Evolutionary conservation across 1,284 basidiomycete species (phyloP).

Genomic region (Cutaneotrichosporon curvatum): DNA sequence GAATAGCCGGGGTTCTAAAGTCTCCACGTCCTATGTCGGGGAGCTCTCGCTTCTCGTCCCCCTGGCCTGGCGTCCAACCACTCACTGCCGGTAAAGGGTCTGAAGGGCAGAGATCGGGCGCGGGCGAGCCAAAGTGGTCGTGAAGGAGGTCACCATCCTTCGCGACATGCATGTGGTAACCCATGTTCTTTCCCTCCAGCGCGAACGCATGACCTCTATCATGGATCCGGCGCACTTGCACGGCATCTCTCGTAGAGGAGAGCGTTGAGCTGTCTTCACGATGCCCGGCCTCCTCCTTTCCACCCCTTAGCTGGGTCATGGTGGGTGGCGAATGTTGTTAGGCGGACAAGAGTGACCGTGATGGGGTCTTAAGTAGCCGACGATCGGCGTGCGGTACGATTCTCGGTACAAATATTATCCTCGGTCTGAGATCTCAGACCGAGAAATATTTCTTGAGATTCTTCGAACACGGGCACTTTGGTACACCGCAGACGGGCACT

Average conservation of each 20-base stretch:
- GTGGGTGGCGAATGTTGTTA: not conserved
- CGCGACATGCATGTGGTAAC: constrained; percentile 7
- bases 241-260: not conserved
- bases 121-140: constrained; percentile 20
- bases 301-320: not conserved
- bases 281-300: not conserved
- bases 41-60: constrained; percentile 18
- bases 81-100: not conserved
- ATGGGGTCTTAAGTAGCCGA: too few species aligned
- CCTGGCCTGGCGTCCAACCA: not conserved
- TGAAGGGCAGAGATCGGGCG: not conserved
- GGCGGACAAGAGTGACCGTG: not conserved
- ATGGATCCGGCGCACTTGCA: not conserved
- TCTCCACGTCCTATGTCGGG: constrained; percentile 29
- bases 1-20: constrained; percentile 26
- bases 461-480: too few species aligned
- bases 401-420: too few species aligned
- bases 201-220: constrained; percentile 1
- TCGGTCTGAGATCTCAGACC: too few species aligned
- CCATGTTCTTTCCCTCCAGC: not conserved
- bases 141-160: constrained; percentile 22
- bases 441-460: too few species aligned
- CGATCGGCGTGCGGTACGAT: too few species aligned
- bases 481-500: too few species aligned
- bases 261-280: too few species aligned